These are phyloP conservation scores for Candida frijolesensis DNA, from an alignment of 1,139 yeast genomes.

Conservation along the genomic window DNA sequence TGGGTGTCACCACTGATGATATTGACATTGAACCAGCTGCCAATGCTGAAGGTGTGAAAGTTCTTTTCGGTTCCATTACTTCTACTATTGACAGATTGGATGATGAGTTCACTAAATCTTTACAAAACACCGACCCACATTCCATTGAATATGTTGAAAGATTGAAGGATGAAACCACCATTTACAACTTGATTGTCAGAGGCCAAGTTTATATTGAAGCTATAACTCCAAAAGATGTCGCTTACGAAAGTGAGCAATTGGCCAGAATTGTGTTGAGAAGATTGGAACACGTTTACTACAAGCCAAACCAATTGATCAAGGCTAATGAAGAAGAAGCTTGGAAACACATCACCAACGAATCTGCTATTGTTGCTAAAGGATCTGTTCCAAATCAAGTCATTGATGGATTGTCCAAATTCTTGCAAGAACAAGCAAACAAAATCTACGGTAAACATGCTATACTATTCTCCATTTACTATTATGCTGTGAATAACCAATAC, in stretches of 20 bases:
- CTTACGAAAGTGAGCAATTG: conserved; percentile 58
- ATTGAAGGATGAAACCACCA: conserved; percentile 79
- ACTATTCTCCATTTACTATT: conserved; percentile 84
- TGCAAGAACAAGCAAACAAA: conserved; percentile 67
- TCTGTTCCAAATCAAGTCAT: conserved; percentile 51
- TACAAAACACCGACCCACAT: conserved; percentile 91
- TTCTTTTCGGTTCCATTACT: conserved; percentile 80
- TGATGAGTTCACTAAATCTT: conserved; percentile 88
- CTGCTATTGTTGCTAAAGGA: conserved; percentile 34
- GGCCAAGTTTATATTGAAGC: conserved; percentile 84
- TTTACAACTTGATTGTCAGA: conserved; percentile 78
- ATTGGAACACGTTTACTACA: conserved; percentile 91
- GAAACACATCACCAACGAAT: conserved; percentile 44
- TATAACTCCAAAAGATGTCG: conserved; percentile 50
- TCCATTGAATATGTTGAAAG: conserved; percentile 92
- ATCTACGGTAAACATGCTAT: conserved; percentile 81
- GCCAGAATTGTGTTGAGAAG: conserved; percentile 82
- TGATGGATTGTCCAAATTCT: conserved; percentile 63
- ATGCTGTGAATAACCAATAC: conserved; percentile 85
- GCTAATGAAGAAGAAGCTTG: conserved; percentile 75
- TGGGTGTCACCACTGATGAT: conserved; percentile 77
- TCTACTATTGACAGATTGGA: conserved; percentile 91
- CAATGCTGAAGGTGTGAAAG: conserved; percentile 65
- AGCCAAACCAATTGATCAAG: conserved; percentile 74
- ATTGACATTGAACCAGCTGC: conserved; percentile 76